Evolutionary conservation across 352 stramenopile genomes (phyloP), one percentile per base, ranked within the genome.

Genomic region (Blastocystis sp.): DNA sequence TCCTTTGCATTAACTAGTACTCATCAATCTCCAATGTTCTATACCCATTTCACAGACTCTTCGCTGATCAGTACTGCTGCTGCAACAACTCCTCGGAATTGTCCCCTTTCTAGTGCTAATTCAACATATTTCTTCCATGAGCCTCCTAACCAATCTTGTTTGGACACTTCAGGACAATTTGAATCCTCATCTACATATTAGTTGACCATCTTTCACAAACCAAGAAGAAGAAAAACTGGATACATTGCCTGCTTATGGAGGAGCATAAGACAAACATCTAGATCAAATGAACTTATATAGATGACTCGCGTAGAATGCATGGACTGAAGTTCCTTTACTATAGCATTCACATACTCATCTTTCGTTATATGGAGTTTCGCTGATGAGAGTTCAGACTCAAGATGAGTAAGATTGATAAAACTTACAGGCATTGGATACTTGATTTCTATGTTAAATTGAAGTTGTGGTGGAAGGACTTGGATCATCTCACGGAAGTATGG

Each of bases 391-490:
- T 84, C 73, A 1, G n/a, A 35, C 44, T 66, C 5, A 56, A n/a
- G 9, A 9, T 48, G 5, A 81, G 0, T 22, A 64, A 7, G 9
- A 5, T 44, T 66, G 48, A 51, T 37, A 15, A 27, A 48, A 64
- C 7, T 19, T 33, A 58, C 62, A 30, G 79, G 44, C 30, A 59
- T 79, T 27, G 84, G 84, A 48, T 90, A 90, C 84, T 90, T 90
- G 40, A 90, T 56, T 51, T 90, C 84, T 33, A 90, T 82, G 51
- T 90, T 82, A 57, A 90, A 90, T 9, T 58, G 40, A 15, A 68
- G 37, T 4, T 19, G 24, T 6, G 17, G 40, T 1, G 84, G 84
- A 24, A 68, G 35, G 3, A 3, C 15, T 19, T 33, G n/a, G 22
- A 90, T 73, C 56, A 84, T 80, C 68, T 88, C 37, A 13, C 19